phyloP scores from a whole-genome alignment of 2,329 filamentous ascomycete genomes.

The Alternaria ethzedia region DNA sequence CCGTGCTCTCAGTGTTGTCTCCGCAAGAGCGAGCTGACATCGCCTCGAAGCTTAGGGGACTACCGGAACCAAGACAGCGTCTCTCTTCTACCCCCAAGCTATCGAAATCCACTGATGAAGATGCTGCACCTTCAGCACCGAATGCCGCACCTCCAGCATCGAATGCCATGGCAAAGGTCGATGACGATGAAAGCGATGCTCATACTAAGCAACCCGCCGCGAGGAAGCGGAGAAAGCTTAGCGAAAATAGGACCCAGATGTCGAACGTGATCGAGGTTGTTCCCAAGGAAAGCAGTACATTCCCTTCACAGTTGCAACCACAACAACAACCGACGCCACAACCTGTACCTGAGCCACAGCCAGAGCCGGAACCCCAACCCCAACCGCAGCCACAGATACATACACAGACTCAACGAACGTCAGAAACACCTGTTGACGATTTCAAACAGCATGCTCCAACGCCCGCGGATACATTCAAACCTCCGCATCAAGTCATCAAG shows the following conservation, averaged over 20 bases:
- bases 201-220: background rate
- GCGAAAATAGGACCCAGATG: background rate
- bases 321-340: background rate
- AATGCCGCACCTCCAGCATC: background rate
- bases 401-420: background rate
- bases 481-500: background rate
- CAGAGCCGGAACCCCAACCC: background rate
- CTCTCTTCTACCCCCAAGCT: background rate
- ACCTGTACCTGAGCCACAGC: background rate
- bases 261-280: background rate
- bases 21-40: background rate
- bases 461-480: background rate
- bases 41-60: background rate
- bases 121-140: background rate
- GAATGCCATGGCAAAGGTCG: background rate
- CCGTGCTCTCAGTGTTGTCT: conserved; percentile 2
- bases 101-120: background rate
- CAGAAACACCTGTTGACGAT: background rate
- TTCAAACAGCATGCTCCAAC: background rate
- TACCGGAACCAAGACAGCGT: background rate
- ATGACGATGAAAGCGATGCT: background rate
- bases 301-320: background rate
- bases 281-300: background rate
- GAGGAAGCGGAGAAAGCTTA: conserved; percentile 2
- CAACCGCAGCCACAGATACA: background rate